Evolutionary conservation across 805 yeast genomes (phyloP), one percentile per base, ranked within the genome.

Genomic region (Candida qinlingensis): DNA sequence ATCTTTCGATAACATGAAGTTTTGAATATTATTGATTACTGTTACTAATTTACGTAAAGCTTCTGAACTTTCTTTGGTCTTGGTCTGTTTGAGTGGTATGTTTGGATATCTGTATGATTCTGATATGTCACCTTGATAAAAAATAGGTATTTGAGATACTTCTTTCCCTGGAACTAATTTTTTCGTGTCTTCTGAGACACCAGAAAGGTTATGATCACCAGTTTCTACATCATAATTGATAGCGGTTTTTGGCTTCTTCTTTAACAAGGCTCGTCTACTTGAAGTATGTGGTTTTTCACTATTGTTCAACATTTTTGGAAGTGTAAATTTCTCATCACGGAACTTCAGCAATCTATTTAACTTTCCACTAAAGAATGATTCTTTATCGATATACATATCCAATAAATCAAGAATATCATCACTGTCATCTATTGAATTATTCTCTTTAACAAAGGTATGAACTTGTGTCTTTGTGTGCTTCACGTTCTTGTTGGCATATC

Each of bases 191-290:
- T 37, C 39, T n/a, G 39, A 19, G 8, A 7, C 7, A 1, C 12
- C 11, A 5, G 45, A 42, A 11, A 42, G 5, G 12, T 42, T 42
- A 19, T 42, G 40, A 29, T 42, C 45, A 28, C 37, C 45, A 36
- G 37, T 42, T 1, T 28, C n/a, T 4, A 36, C 6, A 37, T 42
- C 40, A 29, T 42, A 42, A 4, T 37, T 13, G 5, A 10, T 6
- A 19, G 27, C 28, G 28, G 7, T 13, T 13, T 12, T 7, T 6
- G 9, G 2, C 2, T 39, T 39, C 7, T 6, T 28, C 26, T 27
- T 39, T 13, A 8, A 19, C 28, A 19, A 19, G 3, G 19, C 19
- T 19, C 3, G 19, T 19, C 19, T 19, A 19, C 19, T 19, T 19
- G 19, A 19, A 19, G 19, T 19, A 19, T 2, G 19, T 19, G 19